Evolutionary conservation across 495 filamentous ascomycete genomes (phyloP).

Genomic region (Xanthoparmelia taractica): DNA sequence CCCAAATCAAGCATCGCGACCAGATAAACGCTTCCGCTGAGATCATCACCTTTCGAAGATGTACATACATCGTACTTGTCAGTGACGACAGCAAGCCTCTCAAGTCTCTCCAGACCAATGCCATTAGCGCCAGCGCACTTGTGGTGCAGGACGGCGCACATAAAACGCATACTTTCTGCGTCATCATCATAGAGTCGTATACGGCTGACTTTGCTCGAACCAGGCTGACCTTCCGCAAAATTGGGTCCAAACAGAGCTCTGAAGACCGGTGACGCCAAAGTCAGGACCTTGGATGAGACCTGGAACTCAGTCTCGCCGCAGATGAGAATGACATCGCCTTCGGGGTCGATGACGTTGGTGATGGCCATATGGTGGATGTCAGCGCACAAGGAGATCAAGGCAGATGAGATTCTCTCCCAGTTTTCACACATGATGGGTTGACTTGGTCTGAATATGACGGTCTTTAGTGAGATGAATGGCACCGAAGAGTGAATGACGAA

Average conservation of each 20-base stretch:
- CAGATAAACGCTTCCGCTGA: not conserved
- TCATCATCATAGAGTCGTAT: slow-evolving; percentile 8
- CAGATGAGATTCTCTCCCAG: not conserved
- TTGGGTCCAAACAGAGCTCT: slow-evolving; percentile 27
- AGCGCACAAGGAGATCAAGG: not conserved
- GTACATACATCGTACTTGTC: slow-evolving; percentile 5
- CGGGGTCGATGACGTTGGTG: slow-evolving; percentile 6
- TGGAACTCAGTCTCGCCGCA: not conserved
- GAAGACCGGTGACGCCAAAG: slow-evolving; percentile 15
- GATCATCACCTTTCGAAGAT: not conserved
- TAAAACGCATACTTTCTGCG: not conserved
- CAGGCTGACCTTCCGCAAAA: slow-evolving; percentile 10
- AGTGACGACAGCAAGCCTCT: slow-evolving; percentile 4
- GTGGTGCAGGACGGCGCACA: slow-evolving; percentile 8
- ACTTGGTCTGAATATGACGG: not conserved
- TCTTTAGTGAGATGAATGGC: not conserved
- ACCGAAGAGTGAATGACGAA: not conserved
- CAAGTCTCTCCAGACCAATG: not conserved
- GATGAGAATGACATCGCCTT: slow-evolving; percentile 8
- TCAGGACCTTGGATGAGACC: slow-evolving; percentile 16
- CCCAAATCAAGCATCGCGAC: not conserved
- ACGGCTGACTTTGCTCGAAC: not conserved
- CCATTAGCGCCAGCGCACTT: not conserved
- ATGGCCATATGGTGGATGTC: not conserved
- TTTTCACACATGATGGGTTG: not conserved